A percentile compares a stretch with the other conserved stretches of the same genome.
These are phyloP conservation scores for Cichorium intybus DNA, from an alignment of 140 eudicot genomes.

Conservation along the genomic window DNA sequence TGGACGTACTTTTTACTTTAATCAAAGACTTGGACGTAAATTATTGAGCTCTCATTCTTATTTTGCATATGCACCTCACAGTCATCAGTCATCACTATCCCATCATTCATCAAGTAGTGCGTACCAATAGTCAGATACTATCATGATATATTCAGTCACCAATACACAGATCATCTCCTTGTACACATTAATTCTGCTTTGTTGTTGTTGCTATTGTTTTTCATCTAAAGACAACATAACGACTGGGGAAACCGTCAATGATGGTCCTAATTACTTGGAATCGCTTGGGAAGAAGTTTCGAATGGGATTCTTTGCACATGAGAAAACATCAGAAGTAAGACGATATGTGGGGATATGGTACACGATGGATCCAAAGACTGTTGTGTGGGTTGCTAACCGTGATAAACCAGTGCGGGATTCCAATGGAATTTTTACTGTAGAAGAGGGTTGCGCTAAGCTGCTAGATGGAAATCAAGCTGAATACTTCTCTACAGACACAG, in stretches of 20 bases:
- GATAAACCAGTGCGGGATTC: conserved; percentile 22
- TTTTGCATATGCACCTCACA: neutral
- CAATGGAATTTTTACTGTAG: conserved; percentile 19
- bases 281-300: conserved; percentile 24
- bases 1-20: neutral
- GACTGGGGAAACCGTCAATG: neutral
- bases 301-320: conserved; percentile 34
- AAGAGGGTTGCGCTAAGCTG: conserved; percentile 36
- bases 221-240: conserved; percentile 28
- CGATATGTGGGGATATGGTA: conserved; percentile 44
- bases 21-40: neutral
- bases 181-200: neutral
- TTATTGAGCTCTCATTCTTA: neutral
- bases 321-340: neutral
- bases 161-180: conserved; percentile 16
- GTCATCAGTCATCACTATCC: too few species aligned
- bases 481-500: conserved; percentile 14
- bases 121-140: neutral
- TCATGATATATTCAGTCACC: conserved; percentile 9
- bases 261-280: conserved; percentile 13
- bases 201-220: neutral
- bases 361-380: neutral
- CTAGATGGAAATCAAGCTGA: neutral
- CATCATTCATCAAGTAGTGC: too few species aligned
- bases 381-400: conserved; percentile 45